Percentiles rank a stretch among this genome's conserved stretches.
These are phyloP conservation scores for Sophora flavescens DNA, from an alignment of 306 rosid genomes.

Conservation along the genomic window DNA sequence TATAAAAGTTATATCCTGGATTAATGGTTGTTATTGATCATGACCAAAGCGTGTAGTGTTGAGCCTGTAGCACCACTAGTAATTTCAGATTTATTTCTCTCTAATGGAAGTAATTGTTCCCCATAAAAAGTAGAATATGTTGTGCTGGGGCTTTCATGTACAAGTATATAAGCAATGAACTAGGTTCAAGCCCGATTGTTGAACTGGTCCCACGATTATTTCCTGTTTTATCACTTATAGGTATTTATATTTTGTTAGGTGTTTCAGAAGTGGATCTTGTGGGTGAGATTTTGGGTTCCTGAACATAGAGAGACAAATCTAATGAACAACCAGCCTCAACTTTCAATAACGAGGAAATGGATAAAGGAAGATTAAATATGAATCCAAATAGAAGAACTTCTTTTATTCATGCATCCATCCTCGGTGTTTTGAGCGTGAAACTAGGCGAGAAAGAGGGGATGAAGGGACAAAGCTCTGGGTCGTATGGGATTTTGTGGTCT, in stretches of 20 bases:
- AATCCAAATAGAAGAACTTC: too few species aligned
- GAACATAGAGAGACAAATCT: too few species aligned
- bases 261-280: too few species aligned
- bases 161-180: neutral
- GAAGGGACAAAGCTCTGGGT: too few species aligned
- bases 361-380: too few species aligned
- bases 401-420: too few species aligned
- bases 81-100: constrained; percentile 7
- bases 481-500: too few species aligned
- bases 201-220: constrained; percentile 1
- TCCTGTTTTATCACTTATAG: neutral
- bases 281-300: too few species aligned
- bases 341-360: too few species aligned
- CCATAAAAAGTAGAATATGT: constrained; percentile 4
- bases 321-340: too few species aligned
- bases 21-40: constrained; percentile 26
- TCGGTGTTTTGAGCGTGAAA: too few species aligned
- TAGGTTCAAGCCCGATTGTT: neutral
- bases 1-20: constrained; percentile 7
- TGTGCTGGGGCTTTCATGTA: constrained; percentile 14
- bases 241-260: neutral
- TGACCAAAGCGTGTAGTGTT: constrained; percentile 20
- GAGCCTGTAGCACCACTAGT: constrained; percentile 22
- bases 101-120: neutral
- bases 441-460: too few species aligned